These are phyloP conservation scores for Cutaneotrichosporon daszewskae DNA, from an alignment of 1,284 basidiomycete species.

Conservation along the genomic window DNA sequence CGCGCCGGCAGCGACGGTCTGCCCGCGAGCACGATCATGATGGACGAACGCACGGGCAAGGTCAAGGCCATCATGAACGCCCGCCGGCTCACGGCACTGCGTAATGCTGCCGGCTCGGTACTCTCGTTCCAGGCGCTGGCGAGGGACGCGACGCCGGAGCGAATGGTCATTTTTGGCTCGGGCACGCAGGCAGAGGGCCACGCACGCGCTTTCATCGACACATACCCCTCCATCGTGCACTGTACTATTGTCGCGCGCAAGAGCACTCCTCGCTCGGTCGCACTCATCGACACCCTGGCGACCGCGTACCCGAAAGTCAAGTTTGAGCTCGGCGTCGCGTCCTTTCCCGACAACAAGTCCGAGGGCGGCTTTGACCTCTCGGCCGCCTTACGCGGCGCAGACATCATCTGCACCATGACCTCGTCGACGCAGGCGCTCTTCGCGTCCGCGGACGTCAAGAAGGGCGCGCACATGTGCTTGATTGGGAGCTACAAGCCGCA, in stretches of 20 bases:
- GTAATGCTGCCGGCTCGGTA: conserved; percentile 74
- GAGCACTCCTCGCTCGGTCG: conserved; percentile 52
- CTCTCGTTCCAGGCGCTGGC: conserved; percentile 59
- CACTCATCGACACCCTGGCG: conserved; percentile 50
- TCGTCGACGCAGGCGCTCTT: conserved; percentile 67
- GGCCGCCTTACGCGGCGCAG: conserved; percentile 28
- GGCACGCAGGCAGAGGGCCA: conserved; percentile 62
- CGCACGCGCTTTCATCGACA: conserved; percentile 57
- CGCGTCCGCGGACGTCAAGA: conserved; percentile 47
- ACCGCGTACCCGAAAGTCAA: conserved; percentile 48
- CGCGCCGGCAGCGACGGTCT: conserved; percentile 54
- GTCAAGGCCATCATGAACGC: conserved; percentile 71
- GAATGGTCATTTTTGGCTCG: conserved; percentile 66
- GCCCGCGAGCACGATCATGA: conserved; percentile 67
- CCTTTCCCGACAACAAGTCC: conserved; percentile 1
- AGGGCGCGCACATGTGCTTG: conserved; percentile 65
- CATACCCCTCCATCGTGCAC: conserved; percentile 55
- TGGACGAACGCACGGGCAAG: conserved; percentile 64
- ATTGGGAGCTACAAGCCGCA: conserved; percentile 66
- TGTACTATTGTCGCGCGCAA: conserved; percentile 64
- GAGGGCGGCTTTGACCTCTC: conserved; percentile 16
- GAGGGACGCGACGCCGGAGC: conserved; percentile 43
- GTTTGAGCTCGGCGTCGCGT: conserved; percentile 21
- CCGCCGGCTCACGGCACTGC: conserved; percentile 63
- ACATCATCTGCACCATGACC: conserved; percentile 60